These are phyloP conservation scores for Phytophthora sp. DNA, from an alignment of 352 stramenopile species.

Conservation along the genomic window DNA sequence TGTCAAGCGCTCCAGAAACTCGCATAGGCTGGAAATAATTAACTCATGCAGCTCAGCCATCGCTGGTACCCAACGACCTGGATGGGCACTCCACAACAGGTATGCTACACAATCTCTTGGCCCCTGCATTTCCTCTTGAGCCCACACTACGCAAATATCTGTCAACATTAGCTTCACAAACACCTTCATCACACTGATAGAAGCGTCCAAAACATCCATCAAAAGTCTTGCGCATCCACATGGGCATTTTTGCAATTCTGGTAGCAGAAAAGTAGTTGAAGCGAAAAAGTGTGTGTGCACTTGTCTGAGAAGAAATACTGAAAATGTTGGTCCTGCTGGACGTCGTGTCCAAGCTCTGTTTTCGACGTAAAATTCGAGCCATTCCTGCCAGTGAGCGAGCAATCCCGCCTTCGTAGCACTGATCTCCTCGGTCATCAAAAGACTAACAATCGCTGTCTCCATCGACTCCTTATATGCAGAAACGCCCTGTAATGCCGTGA, in stretches of 20 bases:
- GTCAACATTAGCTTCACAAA: conserved; percentile 28
- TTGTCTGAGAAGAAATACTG: conserved; percentile 26
- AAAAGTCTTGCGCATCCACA: conserved; percentile 15
- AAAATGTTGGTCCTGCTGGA: neutral
- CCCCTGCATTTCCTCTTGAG: conserved; percentile 31
- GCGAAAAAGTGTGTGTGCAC: conserved; percentile 25
- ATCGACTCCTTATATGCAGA: conserved; percentile 16
- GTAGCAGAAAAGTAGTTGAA: conserved; percentile 2
- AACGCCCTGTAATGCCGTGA: neutral
- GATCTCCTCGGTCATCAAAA: conserved; percentile 21
- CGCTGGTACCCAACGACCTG: neutral
- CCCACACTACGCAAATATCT: conserved; percentile 22
- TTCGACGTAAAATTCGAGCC: conserved; percentile 27
- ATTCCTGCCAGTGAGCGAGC: conserved; percentile 24
- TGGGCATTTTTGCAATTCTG: conserved; percentile 5
- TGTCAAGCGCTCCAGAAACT: conserved; percentile 26
- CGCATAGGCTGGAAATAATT: conserved; percentile 9
- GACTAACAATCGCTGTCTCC: conserved; percentile 11
- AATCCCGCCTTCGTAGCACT: conserved; percentile 21
- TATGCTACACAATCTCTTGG: conserved; percentile 27
- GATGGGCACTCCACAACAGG: conserved; percentile 18
- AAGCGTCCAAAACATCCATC: conserved; percentile 1
- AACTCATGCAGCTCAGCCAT: conserved; percentile 15
- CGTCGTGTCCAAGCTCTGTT: conserved; percentile 6
- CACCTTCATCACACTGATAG: conserved; percentile 20